Base-by-base conservation (phyloP, 2,329 filamentous ascomycete species). In the Microdochium nivale region DNA sequence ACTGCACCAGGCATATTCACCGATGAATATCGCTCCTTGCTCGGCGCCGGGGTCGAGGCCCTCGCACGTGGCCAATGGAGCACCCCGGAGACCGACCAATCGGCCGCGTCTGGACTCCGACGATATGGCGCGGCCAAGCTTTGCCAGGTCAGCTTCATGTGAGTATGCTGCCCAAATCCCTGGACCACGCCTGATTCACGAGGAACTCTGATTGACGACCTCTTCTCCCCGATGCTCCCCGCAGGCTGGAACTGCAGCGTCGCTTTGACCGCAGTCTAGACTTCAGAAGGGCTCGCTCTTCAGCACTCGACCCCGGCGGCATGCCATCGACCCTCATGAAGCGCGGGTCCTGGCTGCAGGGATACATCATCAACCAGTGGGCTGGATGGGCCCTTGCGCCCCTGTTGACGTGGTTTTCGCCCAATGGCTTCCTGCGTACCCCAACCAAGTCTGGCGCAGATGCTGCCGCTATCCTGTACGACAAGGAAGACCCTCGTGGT, bases 241-340 rank as follows among this genome's bases (percentile, higher is more conserved):
- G 40, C 40, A 60, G 60, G 59, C 56, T 55, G 40, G 60, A 63
- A 43, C 53, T 64, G 24, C 47, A 59, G 32, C 52, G 48, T 2
- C 60, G 60, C n/a, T 40, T 64, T 24, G 50, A 53, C 16, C 24
- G 49, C 23, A 59, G 62, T 43, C 57, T 58, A 33, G 2, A 49
- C 0, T 57, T 65, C 2, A 56, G 53, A 32, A 59, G 60, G 11
- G 57, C 65, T 35, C 55, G 56, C n/a, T 54, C 63, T 44, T 48
- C 66, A 3, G 60, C 56, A 27, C 32, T 65, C 16, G 65, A 67
- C 52, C 64, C 65, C 4, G 65, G 59, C 5, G 54, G 48, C 10
- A 63, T 65, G 53, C 30, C 49, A n/a, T 62, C 58, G 16, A 52
- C 56, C 9, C 48, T 65, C 4, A 27, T 56, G 24, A 58, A 61